These are phyloP conservation scores for Lecanoromycetidae sp. DNA, from an alignment of 2,329 filamentous ascomycete species.

Conservation along the genomic window DNA sequence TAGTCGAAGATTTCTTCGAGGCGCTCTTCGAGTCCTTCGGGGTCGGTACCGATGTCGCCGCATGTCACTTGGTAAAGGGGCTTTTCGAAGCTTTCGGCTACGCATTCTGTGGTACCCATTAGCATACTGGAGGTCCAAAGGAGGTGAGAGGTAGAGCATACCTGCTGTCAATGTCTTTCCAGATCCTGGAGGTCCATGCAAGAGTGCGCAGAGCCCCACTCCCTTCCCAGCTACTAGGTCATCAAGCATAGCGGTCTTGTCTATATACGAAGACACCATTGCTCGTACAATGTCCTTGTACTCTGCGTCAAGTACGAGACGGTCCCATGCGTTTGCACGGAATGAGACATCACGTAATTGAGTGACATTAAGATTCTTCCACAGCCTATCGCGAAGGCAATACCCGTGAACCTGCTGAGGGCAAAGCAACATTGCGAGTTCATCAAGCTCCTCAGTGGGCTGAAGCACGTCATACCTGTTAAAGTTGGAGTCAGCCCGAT, in stretches of 20 bases:
- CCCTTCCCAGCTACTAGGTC: conserved; percentile 18
- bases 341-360: conserved; percentile 80
- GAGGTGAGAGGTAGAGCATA: not conserved
- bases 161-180: conserved; percentile 20
- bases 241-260: conserved; percentile 44
- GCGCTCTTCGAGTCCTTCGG: conserved; percentile 14
- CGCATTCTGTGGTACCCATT: conserved; percentile 13
- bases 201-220: conserved; percentile 21
- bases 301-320: conserved; percentile 56
- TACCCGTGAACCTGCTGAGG: conserved; percentile 19
- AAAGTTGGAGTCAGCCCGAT: conserved; percentile 5
- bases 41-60: conserved; percentile 18
- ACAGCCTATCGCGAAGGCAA: conserved; percentile 16
- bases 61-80: conserved; percentile 19
- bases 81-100: conserved; percentile 18
- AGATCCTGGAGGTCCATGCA: conserved; percentile 19
- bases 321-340: conserved; percentile 76
- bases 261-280: conserved; percentile 73
- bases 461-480: conserved; percentile 14
- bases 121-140: not conserved
- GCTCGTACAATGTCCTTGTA: conserved; percentile 63
- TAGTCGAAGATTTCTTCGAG: conserved; percentile 20
- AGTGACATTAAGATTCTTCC: conserved; percentile 53
- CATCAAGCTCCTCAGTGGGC: conserved; percentile 22
- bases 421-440: conserved; percentile 35